Evolutionary conservation across 768 basidiomycete species (phyloP), one percentile per base, ranked within the genome.

Genomic region (Tylopilus subfusipes): DNA sequence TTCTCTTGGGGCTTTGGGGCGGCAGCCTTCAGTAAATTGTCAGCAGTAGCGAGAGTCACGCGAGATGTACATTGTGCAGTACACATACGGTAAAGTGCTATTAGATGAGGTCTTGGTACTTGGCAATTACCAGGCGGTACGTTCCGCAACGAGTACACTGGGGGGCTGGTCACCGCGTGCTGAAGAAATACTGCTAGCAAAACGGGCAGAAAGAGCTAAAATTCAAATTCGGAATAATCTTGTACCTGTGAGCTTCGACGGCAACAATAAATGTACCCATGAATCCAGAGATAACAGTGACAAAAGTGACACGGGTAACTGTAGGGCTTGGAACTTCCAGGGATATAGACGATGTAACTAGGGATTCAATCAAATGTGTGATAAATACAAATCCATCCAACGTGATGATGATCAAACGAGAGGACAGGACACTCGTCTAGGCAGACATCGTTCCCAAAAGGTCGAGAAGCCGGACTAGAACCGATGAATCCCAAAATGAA

Each of bases 381-480:
- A 56, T 67, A 61, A 65, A 54, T 57, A 71, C 63, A 67, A 52
- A 55, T 59, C 52, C 58, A 60, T 57, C 48, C 44, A 48, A 53
- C 44, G 33, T 59, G 46, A 48, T 52, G 59, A 58, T 51, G 48
- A 63, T 71, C 56, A 69, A 70, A 71, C 44, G 71, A 72, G 59
- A 38, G 69, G 61, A 70, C 61, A 45, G 71, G 63, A 60, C 42
- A 30, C 34, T 52, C 27, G 65, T 60, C 63, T 56, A 53, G 47
- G 42, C 48, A 53, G 68, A 72, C 60, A 24, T 46, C 30, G 53
- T 66, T 51, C 66, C 68, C 54, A 55, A 49, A 7, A 49, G 30
- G 38, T 39, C 18, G 14, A 45, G 52, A 39, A 42, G 33, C 44
- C 42, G 24, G 34, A 52, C 21, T 16, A 24, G 48, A 49, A 30